These are phyloP conservation scores for Tripterygium wilfordii DNA, from an alignment of 177 flowering plant genomes.

Conservation along the genomic window DNA sequence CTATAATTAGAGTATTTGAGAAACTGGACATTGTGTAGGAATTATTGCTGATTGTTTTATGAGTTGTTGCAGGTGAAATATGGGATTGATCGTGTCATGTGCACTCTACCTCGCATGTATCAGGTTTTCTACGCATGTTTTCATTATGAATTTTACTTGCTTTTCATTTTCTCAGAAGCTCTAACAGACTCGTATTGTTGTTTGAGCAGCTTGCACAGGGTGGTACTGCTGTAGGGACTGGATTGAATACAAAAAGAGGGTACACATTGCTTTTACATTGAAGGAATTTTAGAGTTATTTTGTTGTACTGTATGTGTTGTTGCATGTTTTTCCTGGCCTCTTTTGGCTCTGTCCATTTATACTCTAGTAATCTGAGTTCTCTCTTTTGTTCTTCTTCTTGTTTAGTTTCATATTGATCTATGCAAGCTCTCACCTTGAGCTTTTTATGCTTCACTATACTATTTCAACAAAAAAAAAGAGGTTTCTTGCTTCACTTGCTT, in stretches of 20 bases:
- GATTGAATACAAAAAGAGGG: constrained; percentile 97
- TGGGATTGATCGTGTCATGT: constrained; percentile 65
- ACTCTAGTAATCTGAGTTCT: too few species aligned
- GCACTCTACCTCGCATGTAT: constrained; percentile 86
- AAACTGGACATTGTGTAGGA: too few species aligned
- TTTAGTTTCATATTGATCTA: too few species aligned
- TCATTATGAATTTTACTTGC: constrained; percentile 2
- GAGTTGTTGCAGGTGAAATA: constrained; percentile 87
- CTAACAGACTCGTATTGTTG: constrained; percentile 13
- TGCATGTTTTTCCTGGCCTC: too few species aligned
- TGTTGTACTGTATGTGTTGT: background rate
- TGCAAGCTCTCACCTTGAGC: too few species aligned
- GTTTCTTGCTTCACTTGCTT: too few species aligned
- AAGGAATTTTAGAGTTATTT: background rate
- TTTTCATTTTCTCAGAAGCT: constrained; percentile 4
- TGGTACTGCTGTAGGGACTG: constrained; percentile 99
- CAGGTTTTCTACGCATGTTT: constrained; percentile 41
- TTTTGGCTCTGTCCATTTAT: too few species aligned
- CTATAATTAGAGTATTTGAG: too few species aligned
- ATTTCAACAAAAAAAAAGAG: too few species aligned
- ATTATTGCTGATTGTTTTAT: too few species aligned
- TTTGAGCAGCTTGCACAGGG: constrained; percentile 94
- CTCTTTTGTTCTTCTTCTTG: too few species aligned
- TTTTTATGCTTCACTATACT: too few species aligned
- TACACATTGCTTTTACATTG: constrained; percentile 19